These are phyloP conservation scores for Apiotrichum montevideense DNA, from an alignment of 1,284 basidiomycete species.

Conservation along the genomic window DNA sequence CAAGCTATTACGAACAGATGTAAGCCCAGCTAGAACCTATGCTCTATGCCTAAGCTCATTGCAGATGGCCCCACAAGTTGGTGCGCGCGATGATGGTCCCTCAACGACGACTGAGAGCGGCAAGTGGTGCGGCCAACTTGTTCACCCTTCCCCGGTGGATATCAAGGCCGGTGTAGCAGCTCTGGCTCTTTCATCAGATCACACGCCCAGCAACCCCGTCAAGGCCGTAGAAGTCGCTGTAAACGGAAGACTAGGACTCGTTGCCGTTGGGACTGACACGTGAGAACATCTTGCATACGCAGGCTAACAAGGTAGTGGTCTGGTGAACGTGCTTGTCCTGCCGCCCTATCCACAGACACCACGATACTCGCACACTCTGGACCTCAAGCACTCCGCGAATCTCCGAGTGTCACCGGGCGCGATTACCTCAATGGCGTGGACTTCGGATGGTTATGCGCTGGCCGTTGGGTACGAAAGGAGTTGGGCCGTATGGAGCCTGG, in stretches of 20 bases:
- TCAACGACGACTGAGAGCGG: background rate
- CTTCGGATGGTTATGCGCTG: conserved; percentile 90
- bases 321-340: conserved; percentile 53
- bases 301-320: conserved; percentile 45
- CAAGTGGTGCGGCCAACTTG: conserved; percentile 4
- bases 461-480: conserved; percentile 89
- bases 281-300: background rate
- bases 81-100: too few species aligned
- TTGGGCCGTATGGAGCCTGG: conserved; percentile 87
- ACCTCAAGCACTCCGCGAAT: conserved; percentile 39
- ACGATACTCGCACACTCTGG: conserved; percentile 25
- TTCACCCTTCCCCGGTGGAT: conserved; percentile 15
- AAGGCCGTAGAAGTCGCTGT: conserved; percentile 61
- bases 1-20: conserved; percentile 4
- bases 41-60: too few species aligned
- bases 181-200: background rate
- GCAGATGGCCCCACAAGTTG: too few species aligned
- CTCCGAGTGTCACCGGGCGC: conserved; percentile 53
- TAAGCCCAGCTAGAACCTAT: background rate
- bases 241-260: conserved; percentile 76
- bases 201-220: conserved; percentile 31
- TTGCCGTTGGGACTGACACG: conserved; percentile 67
- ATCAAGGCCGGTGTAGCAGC: conserved; percentile 5
- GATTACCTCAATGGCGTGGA: conserved; percentile 80
- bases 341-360: conserved; percentile 23